Percentiles rank a stretch among this genome's conserved stretches.
phyloP scores from a whole-genome alignment of 192 early-diverging fungal genomes.

The Coemansia sp. region DNA sequence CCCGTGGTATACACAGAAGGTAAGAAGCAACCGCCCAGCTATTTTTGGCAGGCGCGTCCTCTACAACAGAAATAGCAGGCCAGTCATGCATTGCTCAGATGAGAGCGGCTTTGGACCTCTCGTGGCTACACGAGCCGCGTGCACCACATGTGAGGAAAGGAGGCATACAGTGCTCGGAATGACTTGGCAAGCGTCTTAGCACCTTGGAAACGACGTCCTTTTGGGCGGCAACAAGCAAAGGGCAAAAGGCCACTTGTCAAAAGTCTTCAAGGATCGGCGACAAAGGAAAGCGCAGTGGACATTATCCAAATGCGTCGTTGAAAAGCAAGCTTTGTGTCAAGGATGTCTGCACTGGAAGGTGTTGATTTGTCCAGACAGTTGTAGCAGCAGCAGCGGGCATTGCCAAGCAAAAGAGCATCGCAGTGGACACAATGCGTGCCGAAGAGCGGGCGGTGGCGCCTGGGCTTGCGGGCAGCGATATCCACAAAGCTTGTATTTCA shows the following conservation, averaged over 20 bases:
- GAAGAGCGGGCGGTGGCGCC: not conserved
- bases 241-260: not conserved
- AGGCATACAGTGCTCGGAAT: not conserved
- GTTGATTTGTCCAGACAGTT: too few species aligned
- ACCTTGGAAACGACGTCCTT: not conserved
- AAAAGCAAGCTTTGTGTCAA: not conserved
- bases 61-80: not conserved
- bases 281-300: not conserved
- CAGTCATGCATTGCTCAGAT: not conserved
- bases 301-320: not conserved
- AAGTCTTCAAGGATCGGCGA: not conserved
- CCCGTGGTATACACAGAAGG: not conserved
- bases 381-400: not conserved
- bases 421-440: not conserved
- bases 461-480: not conserved
- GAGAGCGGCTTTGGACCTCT: not conserved
- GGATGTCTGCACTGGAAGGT: not conserved
- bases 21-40: not conserved
- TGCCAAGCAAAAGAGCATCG: too few species aligned
- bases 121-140: not conserved
- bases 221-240: not conserved
- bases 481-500: not conserved
- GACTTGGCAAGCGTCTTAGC: not conserved
- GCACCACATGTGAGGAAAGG: not conserved
- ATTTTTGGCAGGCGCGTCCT: not conserved